Base-by-base conservation (phyloP, 306 rosid species). In the Sophora flavescens region DNA sequence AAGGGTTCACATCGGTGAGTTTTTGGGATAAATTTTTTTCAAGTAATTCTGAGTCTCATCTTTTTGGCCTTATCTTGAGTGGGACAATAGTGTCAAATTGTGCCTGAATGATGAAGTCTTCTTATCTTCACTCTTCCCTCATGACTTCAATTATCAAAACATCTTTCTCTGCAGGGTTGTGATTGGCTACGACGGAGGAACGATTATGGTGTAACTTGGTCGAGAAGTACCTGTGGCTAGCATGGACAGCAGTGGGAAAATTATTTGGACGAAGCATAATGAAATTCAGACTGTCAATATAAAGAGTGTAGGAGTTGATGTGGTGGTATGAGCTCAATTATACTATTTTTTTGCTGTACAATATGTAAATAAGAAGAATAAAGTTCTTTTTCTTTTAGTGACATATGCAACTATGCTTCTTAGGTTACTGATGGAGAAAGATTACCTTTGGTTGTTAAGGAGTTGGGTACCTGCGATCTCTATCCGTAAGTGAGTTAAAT, bases 201-300 rank as follows among this genome's bases (percentile, higher is more conserved):
- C 97, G 18, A 92, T 95, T 47, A 95, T 95, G 99, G 97, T 95
- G 63, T 92, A 95, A 88, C 97, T 95, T 87, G 99, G 99, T 62
- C 93, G 99, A 68, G 99, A 95, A 87, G 99, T 77, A 67, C 99
- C 99, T 61, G 93, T 95, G 51, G 99, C 96, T 71, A 95, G 99
- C 88, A 90, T 95, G 99, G 99, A 95, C 90, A 91, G 87, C 80
- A 83, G 97, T 44, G 99, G 99, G 78, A 95, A 95, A 86, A 92
- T 95, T 39, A 90, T 95, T 36, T 95, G 99, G 99, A 93, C 99
- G 51, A 95, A 92, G 82, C 99, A 95, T 75, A 94, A 94, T 72
- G 98, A 94, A 88, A 94, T 94, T 74, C 98, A 94, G 75, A 94
- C 98, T 2, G 98, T 91, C 76, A 95, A 92, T 86, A 89, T 95